phyloP scores from a whole-genome alignment of 805 yeast genomes.

The Barnettozyma californica region DNA sequence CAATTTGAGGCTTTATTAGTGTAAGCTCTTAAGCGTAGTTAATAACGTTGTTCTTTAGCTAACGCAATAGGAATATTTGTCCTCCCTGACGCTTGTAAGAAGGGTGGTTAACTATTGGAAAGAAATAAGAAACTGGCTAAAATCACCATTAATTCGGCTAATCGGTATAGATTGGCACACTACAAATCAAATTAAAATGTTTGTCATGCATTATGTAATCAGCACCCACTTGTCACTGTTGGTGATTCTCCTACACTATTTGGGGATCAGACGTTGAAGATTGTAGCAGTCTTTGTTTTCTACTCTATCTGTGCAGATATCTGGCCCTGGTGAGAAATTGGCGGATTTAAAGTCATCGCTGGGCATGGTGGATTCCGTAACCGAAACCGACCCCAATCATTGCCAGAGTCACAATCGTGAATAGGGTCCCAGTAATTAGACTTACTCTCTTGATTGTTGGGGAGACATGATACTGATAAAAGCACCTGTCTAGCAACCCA shows the following conservation, averaged over 20 bases:
- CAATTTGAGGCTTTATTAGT: background rate
- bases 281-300: background rate
- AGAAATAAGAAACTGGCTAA: background rate
- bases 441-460: conserved; percentile 15
- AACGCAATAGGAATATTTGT: background rate
- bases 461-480: conserved; percentile 8
- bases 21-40: background rate
- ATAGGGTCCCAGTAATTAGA: conserved; percentile 16
- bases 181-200: background rate
- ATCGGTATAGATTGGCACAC: background rate
- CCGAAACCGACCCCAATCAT: conserved; percentile 44
- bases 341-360: background rate
- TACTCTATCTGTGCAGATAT: background rate
- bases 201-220: background rate
- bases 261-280: background rate
- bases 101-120: background rate
- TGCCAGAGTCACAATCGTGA: conserved; percentile 25
- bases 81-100: background rate
- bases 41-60: background rate
- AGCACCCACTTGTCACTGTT: no score
- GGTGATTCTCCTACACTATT: no score
- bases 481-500: conserved; percentile 19
- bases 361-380: conserved; percentile 8
- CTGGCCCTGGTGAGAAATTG: no score
- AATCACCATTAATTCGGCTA: background rate